These are phyloP conservation scores for Dothidotthia symphoricarpi DNA, from an alignment of 2,329 filamentous ascomycete genomes.

Conservation along the genomic window DNA sequence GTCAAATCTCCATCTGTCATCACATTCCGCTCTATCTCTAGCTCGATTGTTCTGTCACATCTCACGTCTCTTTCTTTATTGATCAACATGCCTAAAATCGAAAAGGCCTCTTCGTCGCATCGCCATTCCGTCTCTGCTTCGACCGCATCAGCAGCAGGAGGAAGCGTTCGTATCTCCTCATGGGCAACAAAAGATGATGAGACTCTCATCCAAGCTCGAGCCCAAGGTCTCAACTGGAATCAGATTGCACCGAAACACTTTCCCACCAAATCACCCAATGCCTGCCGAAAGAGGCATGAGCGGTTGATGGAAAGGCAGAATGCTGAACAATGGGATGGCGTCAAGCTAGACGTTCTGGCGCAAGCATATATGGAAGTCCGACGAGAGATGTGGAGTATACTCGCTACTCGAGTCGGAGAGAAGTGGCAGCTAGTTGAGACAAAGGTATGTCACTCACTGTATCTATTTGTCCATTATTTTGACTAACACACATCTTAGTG, in stretches of 20 bases:
- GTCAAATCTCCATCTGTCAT: slow-evolving; percentile 18
- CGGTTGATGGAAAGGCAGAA: slow-evolving; percentile 72
- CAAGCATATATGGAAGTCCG: slow-evolving; percentile 76
- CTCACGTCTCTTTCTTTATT: slow-evolving; percentile 18
- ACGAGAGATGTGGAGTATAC: slow-evolving; percentile 75
- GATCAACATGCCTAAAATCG: slow-evolving; percentile 49
- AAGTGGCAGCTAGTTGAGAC: slow-evolving; percentile 70
- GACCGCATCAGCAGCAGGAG: slow-evolving; percentile 31
- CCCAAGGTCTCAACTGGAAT: slow-evolving; percentile 77
- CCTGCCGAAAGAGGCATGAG: slow-evolving; percentile 86
- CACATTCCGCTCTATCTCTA: slow-evolving; percentile 13
- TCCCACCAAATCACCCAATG: slow-evolving; percentile 72
- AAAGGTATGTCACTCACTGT: slow-evolving; percentile 56
- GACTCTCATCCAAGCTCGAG: slow-evolving; percentile 67
- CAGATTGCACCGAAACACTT: slow-evolving; percentile 77
- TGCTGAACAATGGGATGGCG: slow-evolving; percentile 74
- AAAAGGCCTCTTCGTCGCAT: slow-evolving; percentile 33
- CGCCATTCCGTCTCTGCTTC: slow-evolving; percentile 29
- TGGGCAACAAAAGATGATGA: slow-evolving; percentile 77
- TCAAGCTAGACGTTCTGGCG: slow-evolving; percentile 71
- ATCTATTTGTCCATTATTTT: not conserved
- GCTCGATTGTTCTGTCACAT: slow-evolving; percentile 15
- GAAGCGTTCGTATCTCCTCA: slow-evolving; percentile 42
- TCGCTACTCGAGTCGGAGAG: slow-evolving; percentile 62
- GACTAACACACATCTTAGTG: slow-evolving; percentile 54